These are phyloP conservation scores for Trichosporon sp. DNA, from an alignment of 1,284 basidiomycete species.

Conservation along the genomic window DNA sequence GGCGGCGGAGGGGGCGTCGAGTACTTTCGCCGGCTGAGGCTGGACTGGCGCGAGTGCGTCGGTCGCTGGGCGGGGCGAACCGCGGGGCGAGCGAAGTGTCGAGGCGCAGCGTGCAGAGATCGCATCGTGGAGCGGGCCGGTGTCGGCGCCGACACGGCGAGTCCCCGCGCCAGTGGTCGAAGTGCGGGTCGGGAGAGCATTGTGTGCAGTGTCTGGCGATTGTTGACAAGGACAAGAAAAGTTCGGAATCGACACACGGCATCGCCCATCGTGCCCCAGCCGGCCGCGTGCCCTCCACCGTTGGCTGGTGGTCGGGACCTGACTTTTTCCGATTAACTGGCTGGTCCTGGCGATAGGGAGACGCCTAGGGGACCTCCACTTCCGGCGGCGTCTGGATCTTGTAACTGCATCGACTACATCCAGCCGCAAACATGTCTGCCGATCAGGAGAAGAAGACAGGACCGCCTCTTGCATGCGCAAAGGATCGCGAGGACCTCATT, in stretches of 20 bases:
- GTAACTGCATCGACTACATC: background rate
- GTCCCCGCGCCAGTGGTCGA: background rate
- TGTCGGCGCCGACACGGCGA: background rate
- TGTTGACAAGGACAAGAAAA: conserved; percentile 1
- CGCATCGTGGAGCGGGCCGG: background rate
- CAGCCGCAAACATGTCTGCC: background rate
- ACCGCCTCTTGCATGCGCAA: conserved; percentile 30
- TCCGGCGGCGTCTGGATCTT: background rate
- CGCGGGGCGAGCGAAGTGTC: background rate
- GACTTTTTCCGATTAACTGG: conserved; percentile 1
- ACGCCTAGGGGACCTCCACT: conserved; percentile 11
- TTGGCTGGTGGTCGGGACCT: background rate
- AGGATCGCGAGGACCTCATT: conserved; percentile 42
- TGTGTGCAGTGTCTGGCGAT: background rate
- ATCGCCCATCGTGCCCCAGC: background rate
- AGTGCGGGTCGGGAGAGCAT: background rate
- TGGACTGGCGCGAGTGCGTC: background rate
- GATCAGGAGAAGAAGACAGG: background rate
- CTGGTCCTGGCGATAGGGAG: background rate
- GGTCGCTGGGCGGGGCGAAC: background rate
- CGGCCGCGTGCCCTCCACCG: background rate
- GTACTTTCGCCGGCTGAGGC: background rate
- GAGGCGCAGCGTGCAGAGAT: background rate
- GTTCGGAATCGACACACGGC: conserved; percentile 1
- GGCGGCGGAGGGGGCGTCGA: background rate